phyloP scores from a whole-genome alignment of 2,329 filamentous ascomycete species.

The Aspergillus pseudoterreus region DNA sequence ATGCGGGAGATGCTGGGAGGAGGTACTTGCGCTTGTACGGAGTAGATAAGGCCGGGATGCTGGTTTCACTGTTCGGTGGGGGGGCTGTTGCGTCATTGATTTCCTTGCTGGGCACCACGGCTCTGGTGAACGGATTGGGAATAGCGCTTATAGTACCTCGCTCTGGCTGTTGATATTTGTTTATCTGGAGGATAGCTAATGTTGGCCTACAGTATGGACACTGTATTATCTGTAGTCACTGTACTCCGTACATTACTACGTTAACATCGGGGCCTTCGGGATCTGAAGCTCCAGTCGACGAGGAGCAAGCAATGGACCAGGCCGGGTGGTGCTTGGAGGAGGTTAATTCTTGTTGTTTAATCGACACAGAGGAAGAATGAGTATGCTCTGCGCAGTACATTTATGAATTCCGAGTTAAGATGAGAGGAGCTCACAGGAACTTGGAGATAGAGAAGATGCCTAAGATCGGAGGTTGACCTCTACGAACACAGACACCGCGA shows the following conservation, averaged over 20 bases:
- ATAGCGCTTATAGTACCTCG: background rate
- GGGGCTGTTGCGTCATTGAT: slow-evolving; percentile 3
- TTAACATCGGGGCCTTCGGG: no score
- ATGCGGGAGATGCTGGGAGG: background rate
- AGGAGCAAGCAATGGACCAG: background rate
- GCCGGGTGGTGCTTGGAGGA: background rate
- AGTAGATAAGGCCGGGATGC: background rate
- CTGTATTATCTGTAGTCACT: no score
- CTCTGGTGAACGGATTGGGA: background rate
- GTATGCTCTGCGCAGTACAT: no score
- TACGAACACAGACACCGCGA: no score
- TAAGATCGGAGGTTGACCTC: no score
- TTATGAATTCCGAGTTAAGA: no score
- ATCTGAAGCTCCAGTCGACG: background rate
- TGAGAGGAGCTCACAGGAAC: no score
- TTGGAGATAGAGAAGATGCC: no score
- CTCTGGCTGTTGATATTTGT: background rate
- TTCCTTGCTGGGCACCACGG: background rate
- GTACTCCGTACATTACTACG: no score
- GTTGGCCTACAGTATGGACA: background rate
- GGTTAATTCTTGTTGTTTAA: no score
- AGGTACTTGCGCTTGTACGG: no score
- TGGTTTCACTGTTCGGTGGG: background rate
- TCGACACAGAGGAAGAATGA: no score
- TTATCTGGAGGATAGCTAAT: background rate